phyloP scores from a whole-genome alignment of 1,139 yeast genomes.

The Suhomyces atakaporum region DNA sequence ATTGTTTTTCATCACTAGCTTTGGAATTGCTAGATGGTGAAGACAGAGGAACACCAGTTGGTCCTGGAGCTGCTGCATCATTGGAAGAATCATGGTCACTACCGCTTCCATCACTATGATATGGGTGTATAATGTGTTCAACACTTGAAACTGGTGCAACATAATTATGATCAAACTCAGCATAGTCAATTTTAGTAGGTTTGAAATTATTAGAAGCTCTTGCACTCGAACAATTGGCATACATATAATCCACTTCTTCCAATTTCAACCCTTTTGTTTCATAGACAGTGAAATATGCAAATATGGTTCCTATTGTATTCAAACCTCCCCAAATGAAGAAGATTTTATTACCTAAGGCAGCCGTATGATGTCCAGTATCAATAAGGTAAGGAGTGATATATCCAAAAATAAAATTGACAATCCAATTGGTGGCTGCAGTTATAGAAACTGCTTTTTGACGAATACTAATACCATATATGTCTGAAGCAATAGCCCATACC shows the following conservation, averaged over 20 bases:
- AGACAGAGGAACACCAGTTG: conserved; percentile 5
- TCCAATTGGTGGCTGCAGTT: conserved; percentile 77
- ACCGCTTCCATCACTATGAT: conserved; percentile 15
- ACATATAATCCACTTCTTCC: conserved; percentile 47
- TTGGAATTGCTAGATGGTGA: conserved; percentile 12
- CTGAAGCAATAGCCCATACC: conserved; percentile 77
- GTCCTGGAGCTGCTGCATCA: conserved; percentile 11
- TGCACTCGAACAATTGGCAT: conserved; percentile 46
- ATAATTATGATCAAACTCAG: conserved; percentile 15
- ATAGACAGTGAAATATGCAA: conserved; percentile 43
- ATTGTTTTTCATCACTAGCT: conserved; percentile 10
- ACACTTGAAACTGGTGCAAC: conserved; percentile 6
- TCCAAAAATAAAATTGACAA: conserved; percentile 72
- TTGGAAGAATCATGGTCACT: conserved; percentile 9
- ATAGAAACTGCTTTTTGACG: conserved; percentile 76
- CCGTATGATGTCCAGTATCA: conserved; percentile 61
- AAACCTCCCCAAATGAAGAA: conserved; percentile 76
- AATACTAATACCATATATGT: conserved; percentile 69
- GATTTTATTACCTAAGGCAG: conserved; percentile 64
- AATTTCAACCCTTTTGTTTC: conserved; percentile 50
- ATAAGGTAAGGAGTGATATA: conserved; percentile 71
- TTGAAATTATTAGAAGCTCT: conserved; percentile 42
- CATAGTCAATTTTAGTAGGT: conserved; percentile 40
- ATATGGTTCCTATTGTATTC: conserved; percentile 52
- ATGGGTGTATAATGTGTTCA: conserved; percentile 8